A percentile compares a stretch with the other conserved stretches of the same genome.
These are phyloP conservation scores for Populus trichocarpa DNA, from an alignment of 441 rosid genomes.

Conservation along the genomic window DNA sequence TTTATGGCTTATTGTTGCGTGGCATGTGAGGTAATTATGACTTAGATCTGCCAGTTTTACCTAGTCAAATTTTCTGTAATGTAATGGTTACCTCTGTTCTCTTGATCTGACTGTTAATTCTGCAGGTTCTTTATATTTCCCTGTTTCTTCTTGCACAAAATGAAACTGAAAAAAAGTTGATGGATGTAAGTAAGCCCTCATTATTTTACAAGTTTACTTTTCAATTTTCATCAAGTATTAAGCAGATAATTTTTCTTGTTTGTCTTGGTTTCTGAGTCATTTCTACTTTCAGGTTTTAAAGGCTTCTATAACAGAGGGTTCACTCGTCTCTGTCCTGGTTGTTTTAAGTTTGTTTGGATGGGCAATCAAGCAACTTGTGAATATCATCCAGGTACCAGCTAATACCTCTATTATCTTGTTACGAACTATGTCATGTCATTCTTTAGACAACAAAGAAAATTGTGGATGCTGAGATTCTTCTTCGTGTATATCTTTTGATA, in stretches of 20 bases:
- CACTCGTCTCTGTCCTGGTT: conserved; percentile 48
- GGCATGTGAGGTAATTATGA: conserved; percentile 78
- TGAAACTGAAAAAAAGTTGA: conserved; percentile 55
- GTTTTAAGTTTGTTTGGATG: conserved; percentile 76
- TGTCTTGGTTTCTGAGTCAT: conserved; percentile 7
- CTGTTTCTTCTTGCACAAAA: conserved; percentile 63
- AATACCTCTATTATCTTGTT: conserved; percentile 4
- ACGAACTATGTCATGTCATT: not conserved
- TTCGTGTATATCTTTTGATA: not conserved
- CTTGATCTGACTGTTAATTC: conserved; percentile 17
- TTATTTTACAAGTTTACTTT: conserved; percentile 8
- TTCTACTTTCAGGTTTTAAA: conserved; percentile 47
- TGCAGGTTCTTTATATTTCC: conserved; percentile 81
- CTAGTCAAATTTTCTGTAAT: not conserved
- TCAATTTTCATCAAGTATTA: not conserved
- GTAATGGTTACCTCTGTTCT: not conserved
- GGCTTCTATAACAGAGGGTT: conserved; percentile 37
- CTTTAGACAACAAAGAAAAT: not conserved
- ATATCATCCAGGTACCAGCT: conserved; percentile 72
- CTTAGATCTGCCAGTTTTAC: not conserved
- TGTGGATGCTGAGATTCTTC: not conserved
- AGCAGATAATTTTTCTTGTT: not conserved
- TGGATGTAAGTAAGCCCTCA: conserved; percentile 63
- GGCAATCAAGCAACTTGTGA: conserved; percentile 77
- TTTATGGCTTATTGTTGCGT: conserved; percentile 94